Conservation (phyloP, 768 basidiomycete genomes). For the Rubroboletus satanas region DNA sequence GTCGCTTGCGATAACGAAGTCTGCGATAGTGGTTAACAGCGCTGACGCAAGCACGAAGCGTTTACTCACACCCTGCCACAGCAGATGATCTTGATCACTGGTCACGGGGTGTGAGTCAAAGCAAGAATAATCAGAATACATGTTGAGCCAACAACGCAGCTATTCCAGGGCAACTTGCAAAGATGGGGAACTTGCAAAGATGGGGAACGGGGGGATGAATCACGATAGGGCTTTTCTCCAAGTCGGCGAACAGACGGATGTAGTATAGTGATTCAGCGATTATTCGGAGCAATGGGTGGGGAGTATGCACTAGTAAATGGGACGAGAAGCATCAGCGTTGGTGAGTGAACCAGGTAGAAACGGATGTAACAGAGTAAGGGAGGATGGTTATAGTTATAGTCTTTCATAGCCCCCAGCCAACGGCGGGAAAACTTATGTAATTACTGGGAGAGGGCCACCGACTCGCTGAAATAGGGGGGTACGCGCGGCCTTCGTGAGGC, state of each 20-base stretch:
- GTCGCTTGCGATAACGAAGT: not conserved
- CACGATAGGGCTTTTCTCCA: not conserved
- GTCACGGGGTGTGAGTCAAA: not conserved
- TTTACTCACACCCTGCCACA: slow-evolving; percentile 8
- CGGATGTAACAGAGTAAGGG: no score
- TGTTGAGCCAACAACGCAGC: not conserved
- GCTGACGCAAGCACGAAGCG: not conserved
- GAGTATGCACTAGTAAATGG: not conserved
- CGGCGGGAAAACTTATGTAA: no score
- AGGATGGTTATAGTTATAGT: no score
- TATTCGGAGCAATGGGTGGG: not conserved
- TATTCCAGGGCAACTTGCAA: not conserved
- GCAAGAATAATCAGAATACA: not conserved
- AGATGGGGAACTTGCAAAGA: not conserved
- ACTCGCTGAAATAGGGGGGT: not conserved
- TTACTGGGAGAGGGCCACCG: no score
- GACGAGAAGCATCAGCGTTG: no score
- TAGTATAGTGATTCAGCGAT: not conserved
- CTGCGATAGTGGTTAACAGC: not conserved
- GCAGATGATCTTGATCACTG: not conserved
- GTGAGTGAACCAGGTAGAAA: no score
- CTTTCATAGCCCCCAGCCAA: no score
- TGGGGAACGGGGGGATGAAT: not conserved
- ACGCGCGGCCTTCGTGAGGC: not conserved
- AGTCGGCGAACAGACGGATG: not conserved